Conservation (phyloP, 352 stramenopile species). For the Phytophthora pluvialis region DNA sequence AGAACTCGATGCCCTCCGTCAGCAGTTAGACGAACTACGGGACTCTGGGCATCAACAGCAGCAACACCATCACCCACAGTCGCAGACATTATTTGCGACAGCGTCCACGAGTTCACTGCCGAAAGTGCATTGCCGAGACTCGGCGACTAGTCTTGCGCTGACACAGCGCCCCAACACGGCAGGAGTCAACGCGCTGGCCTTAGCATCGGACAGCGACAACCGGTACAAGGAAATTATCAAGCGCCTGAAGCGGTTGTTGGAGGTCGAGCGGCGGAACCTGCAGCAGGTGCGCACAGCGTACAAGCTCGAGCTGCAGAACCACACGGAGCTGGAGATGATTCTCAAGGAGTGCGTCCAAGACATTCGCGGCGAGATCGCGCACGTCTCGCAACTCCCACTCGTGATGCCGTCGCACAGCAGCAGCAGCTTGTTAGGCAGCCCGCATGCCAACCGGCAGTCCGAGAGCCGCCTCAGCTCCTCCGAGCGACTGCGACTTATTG, state of each 20-base stretch:
- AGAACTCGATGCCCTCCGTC: conserved; percentile 59
- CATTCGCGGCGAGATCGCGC: conserved; percentile 65
- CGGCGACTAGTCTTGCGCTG: conserved; percentile 20
- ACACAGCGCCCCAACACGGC: conserved; percentile 36
- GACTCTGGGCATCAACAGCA: conserved; percentile 46
- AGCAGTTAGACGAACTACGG: conserved; percentile 59
- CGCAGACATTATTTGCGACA: conserved; percentile 21
- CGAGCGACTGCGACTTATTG: conserved; percentile 75
- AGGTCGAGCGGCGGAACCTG: conserved; percentile 85
- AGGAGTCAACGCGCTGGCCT: conserved; percentile 5
- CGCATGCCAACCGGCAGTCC: conserved; percentile 3
- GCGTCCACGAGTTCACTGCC: conserved; percentile 54
- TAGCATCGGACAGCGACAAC: conserved; percentile 58
- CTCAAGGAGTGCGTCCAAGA: conserved; percentile 87
- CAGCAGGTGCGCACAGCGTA: conserved; percentile 79
- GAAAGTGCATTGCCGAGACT: conserved; percentile 38
- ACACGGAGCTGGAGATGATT: conserved; percentile 83
- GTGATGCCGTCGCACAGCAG: conserved; percentile 23
- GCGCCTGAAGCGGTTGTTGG: conserved; percentile 88
- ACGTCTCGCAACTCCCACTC: conserved; percentile 36
- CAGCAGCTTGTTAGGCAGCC: conserved; percentile 17
- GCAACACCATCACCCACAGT: conserved; percentile 30
- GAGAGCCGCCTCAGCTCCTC: conserved; percentile 40
- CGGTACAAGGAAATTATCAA: conserved; percentile 95
- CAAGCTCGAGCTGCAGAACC: conserved; percentile 74